Conservation (phyloP, 805 yeast species). For the Spathaspora sp. region DNA sequence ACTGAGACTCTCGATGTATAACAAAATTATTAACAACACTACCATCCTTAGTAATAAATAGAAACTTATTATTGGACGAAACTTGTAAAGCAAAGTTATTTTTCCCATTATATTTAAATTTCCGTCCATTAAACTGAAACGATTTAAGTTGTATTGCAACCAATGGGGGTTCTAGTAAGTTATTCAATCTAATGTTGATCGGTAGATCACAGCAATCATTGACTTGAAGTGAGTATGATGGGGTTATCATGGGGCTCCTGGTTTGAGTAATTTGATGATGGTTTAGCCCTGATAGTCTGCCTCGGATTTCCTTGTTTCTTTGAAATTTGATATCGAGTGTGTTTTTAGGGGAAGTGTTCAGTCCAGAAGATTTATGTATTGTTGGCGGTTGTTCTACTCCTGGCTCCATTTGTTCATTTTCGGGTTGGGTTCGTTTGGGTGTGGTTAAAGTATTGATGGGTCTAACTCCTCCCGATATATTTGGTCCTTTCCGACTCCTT, state of each 20-base stretch:
- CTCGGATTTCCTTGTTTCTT: background rate
- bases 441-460: conserved; percentile 6
- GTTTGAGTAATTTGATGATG: background rate
- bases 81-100: background rate
- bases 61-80: conserved; percentile 8
- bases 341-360: background rate
- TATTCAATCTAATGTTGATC: background rate
- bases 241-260: background rate
- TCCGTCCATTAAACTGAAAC: background rate
- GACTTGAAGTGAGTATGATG: background rate
- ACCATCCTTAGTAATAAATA: conserved; percentile 8
- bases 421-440: background rate
- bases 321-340: background rate
- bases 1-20: conserved; percentile 9
- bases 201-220: background rate
- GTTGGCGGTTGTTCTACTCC: background rate
- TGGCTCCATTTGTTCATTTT: background rate
- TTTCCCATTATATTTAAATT: background rate
- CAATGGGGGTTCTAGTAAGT: background rate
- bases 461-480: conserved; percentile 3
- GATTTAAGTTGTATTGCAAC: conserved; percentile 3
- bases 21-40: conserved; percentile 8
- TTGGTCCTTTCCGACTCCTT: background rate
- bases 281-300: background rate
- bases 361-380: background rate